Percentiles rank a stretch among this genome's conserved stretches.
phyloP scores from a whole-genome alignment of 805 yeast species.

The Candida yuanshanica region DNA sequence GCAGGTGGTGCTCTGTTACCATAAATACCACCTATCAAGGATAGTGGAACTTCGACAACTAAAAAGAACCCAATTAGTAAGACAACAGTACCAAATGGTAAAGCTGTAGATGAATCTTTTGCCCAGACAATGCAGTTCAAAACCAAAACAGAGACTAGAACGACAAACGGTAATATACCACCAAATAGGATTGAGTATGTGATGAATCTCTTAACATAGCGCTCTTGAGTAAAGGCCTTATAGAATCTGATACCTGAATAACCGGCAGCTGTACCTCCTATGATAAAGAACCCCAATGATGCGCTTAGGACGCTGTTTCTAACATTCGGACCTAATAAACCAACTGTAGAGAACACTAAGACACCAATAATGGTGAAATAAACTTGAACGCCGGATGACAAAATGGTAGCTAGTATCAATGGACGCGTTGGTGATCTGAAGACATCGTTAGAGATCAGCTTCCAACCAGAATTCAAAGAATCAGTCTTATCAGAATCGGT shows the following conservation, averaged over 20 bases:
- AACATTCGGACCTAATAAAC: conserved; percentile 56
- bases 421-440: conserved; percentile 46
- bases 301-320: conserved; percentile 63
- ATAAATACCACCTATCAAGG: conserved; percentile 62
- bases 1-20: conserved; percentile 32
- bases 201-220: conserved; percentile 5
- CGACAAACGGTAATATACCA: conserved; percentile 39
- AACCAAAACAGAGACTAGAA: conserved; percentile 44
- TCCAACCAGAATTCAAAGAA: conserved; percentile 42
- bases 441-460: conserved; percentile 46
- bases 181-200: conserved; percentile 40
- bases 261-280: conserved; percentile 73
- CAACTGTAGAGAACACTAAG: conserved; percentile 49
- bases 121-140: conserved; percentile 73
- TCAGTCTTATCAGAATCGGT: conserved; percentile 24
- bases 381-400: conserved; percentile 73
- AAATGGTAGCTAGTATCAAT: conserved; percentile 45
- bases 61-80: conserved; percentile 54
- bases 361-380: conserved; percentile 61
- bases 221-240: conserved; percentile 43
- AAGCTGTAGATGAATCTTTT: conserved; percentile 64
- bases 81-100: conserved; percentile 73
- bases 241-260: conserved; percentile 61
- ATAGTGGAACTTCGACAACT: conserved; percentile 67
- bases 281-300: conserved; percentile 52